These are phyloP conservation scores for Penicillium pulvis DNA, from an alignment of 495 filamentous ascomycete species.

Conservation along the genomic window DNA sequence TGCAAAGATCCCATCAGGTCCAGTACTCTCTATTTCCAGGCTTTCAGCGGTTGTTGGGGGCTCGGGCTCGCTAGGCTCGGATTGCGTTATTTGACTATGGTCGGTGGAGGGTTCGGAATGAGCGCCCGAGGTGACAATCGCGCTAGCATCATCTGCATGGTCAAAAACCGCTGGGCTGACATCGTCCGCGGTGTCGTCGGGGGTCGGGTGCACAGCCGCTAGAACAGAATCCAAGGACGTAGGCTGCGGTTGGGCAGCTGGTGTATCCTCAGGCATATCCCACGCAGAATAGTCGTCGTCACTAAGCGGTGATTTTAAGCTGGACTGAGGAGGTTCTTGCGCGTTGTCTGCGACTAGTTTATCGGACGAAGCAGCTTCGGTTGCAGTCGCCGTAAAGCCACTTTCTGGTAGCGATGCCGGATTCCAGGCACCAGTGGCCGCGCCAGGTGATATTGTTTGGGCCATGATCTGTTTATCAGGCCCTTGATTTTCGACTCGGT, in stretches of 20 bases:
- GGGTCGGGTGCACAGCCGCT: constrained; percentile 2
- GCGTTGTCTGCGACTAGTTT: constrained; percentile 16
- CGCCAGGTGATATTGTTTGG: constrained; percentile 22
- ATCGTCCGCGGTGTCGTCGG: neutral
- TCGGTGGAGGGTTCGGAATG: neutral
- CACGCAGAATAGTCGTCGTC: constrained; percentile 25
- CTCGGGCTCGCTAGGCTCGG: neutral
- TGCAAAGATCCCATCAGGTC: neutral
- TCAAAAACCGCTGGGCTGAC: neutral
- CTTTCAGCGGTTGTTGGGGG: neutral
- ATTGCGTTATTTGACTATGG: neutral
- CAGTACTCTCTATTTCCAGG: neutral
- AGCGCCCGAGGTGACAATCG: neutral
- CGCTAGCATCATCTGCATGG: neutral
- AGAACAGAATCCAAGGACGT: constrained; percentile 11
- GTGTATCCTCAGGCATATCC: constrained; percentile 19
- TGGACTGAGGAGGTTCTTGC: constrained; percentile 9
- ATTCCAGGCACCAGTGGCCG: constrained; percentile 41
- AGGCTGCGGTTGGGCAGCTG: neutral
- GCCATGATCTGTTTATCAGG: constrained; percentile 21
- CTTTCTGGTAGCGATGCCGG: constrained; percentile 41
- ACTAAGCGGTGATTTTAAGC: constrained; percentile 22
- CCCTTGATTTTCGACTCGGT: constrained; percentile 14
- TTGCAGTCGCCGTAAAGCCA: constrained; percentile 14
- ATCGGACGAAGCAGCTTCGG: constrained; percentile 13